Percentiles rank a stretch among this genome's conserved stretches.
These are phyloP conservation scores for Rhododendron ovatum DNA, from an alignment of 148 eudicot genomes.

Conservation along the genomic window DNA sequence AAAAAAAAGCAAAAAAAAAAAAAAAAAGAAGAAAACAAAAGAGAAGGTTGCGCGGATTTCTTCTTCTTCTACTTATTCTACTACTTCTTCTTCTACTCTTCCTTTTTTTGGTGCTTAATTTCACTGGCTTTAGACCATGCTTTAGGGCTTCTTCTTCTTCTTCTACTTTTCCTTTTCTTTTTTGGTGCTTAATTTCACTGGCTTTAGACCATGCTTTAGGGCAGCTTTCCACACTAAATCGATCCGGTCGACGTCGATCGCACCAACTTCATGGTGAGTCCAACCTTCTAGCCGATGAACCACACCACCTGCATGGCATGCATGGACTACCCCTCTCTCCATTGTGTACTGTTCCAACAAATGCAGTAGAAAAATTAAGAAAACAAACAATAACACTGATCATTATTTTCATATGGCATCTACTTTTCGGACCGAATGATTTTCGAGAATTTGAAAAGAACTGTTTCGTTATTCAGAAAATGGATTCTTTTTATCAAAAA, in stretches of 20 bases:
- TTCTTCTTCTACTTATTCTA: no score
- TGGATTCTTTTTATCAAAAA: no score
- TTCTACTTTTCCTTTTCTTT: slow-evolving; percentile 1
- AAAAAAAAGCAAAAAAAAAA: neutral
- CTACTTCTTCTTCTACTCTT: no score
- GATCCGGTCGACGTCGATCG: slow-evolving; percentile 28
- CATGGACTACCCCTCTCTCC: slow-evolving; percentile 41
- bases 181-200: slow-evolving; percentile 7
- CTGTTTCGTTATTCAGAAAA: no score
- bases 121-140: no score
- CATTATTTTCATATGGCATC: no score
- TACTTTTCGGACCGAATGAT: neutral
- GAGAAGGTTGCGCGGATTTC: neutral
- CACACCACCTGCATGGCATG: slow-evolving; percentile 43
- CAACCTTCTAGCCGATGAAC: slow-evolving; percentile 37
- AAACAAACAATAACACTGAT: no score
- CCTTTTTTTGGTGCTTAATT: neutral
- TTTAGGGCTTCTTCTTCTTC: neutral
- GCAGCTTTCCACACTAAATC: slow-evolving; percentile 37
- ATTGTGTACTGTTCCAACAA: slow-evolving; percentile 28
- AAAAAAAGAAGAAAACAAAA: neutral
- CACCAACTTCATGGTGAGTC: slow-evolving; percentile 43
- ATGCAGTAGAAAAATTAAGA: neutral
- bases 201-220: slow-evolving; percentile 31
- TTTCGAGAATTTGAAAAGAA: neutral